Evolutionary conservation across 208 protist species (phyloP).

Genomic region (Acanthamoeba triangularis): DNA sequence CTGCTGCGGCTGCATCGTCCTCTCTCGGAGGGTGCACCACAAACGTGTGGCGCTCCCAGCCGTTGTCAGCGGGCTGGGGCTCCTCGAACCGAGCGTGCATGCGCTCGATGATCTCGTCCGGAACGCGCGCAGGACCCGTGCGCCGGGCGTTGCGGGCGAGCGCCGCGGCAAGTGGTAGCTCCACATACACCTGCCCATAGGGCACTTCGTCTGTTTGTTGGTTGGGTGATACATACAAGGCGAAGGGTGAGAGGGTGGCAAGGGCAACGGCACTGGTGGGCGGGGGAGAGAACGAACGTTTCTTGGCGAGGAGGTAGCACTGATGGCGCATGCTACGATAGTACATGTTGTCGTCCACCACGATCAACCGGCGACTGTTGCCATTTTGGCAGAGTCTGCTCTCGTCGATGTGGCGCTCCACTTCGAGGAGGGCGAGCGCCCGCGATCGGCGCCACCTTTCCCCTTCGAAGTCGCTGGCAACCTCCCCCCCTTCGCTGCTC

Average conservation of each 20-base stretch:
- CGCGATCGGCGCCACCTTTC: not conserved
- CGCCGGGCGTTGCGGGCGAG: not conserved
- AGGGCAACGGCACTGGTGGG: not conserved
- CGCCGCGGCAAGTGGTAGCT: not conserved
- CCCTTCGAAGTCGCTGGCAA: not conserved
- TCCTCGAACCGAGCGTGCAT: conserved; percentile 49
- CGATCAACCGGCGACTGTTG: not conserved
- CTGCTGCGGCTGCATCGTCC: not conserved
- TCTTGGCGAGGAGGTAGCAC: conserved; percentile 40
- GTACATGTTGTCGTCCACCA: conserved; percentile 75
- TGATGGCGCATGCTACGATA: conserved; percentile 61
- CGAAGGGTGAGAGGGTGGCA: not conserved
- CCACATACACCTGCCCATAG: conserved; percentile 21
- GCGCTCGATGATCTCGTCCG: conserved; percentile 17
- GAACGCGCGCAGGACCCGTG: not conserved
- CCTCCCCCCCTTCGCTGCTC: not conserved
- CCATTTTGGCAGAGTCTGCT: too few species aligned
- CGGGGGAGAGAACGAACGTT: not conserved
- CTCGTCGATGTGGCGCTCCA: not conserved
- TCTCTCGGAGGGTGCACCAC: not conserved
- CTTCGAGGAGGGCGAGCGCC: not conserved
- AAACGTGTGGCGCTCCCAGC: conserved; percentile 54
- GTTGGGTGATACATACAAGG: not conserved
- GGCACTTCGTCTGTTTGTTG: not conserved
- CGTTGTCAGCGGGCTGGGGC: not conserved